Conservation (phyloP, 768 basidiomycete genomes). For the Suillus fuscotomentosus region DNA sequence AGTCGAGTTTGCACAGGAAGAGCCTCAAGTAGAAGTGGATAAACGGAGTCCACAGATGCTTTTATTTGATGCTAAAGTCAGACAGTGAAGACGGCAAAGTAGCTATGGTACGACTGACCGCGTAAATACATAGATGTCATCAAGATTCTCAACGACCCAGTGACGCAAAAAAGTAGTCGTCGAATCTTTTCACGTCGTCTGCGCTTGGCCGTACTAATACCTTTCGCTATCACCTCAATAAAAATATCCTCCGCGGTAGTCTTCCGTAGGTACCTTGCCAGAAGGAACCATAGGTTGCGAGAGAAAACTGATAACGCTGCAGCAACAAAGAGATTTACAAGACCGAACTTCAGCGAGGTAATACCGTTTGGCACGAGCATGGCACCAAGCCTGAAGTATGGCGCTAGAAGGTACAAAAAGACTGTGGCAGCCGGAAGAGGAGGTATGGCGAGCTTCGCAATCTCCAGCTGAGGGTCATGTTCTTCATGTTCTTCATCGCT, state of each 20-base stretch:
- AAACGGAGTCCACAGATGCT: slow-evolving; percentile 56
- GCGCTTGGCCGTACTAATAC: slow-evolving; percentile 45
- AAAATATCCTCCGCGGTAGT: slow-evolving; percentile 66
- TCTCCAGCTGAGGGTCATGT: slow-evolving; percentile 4
- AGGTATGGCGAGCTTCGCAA: slow-evolving; percentile 26
- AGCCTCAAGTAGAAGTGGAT: slow-evolving; percentile 45
- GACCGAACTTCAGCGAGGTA: slow-evolving; percentile 46
- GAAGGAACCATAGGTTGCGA: slow-evolving; percentile 73
- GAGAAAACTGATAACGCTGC: slow-evolving; percentile 60
- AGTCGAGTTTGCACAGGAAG: slow-evolving; percentile 35
- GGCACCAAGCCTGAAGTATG: slow-evolving; percentile 71
- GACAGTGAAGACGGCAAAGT: slow-evolving; percentile 3
- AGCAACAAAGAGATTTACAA: slow-evolving; percentile 50
- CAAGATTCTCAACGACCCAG: slow-evolving; percentile 46
- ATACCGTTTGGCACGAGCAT: slow-evolving; percentile 53
- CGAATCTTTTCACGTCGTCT: slow-evolving; percentile 43
- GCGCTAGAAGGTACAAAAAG: slow-evolving; percentile 68
- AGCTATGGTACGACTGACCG: slow-evolving; percentile 42
- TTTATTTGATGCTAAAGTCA: slow-evolving; percentile 11
- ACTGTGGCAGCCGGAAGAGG: slow-evolving; percentile 56
- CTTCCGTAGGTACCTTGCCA: slow-evolving; percentile 68
- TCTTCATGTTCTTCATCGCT: slow-evolving; percentile 44
- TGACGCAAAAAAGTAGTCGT: slow-evolving; percentile 41
- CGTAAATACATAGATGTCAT: slow-evolving; percentile 63
- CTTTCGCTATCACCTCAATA: slow-evolving; percentile 57